Evolutionary conservation across 2,329 filamentous ascomycete species (phyloP).

Genomic region (Sporothrix schenckii): DNA sequence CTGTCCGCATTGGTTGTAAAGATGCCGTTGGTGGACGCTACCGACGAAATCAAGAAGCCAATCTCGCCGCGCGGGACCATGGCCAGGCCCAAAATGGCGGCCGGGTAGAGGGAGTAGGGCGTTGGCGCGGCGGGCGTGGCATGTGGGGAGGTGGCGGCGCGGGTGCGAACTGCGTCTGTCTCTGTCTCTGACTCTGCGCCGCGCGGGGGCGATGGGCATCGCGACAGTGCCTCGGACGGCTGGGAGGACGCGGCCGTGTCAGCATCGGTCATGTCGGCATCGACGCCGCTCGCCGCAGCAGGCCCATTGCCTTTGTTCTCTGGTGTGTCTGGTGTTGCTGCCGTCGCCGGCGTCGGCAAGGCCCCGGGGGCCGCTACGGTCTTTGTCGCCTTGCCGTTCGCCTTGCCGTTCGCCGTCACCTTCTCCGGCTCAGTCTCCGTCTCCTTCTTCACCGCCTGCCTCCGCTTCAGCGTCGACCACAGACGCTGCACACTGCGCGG

Average conservation of each 20-base stretch:
- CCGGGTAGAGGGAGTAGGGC: constrained; percentile 67
- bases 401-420: neutral
- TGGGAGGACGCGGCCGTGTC: neutral
- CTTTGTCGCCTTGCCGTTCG: neutral
- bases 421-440: neutral
- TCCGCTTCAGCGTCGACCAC: neutral
- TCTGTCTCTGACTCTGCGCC: neutral
- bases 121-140: constrained; percentile 43
- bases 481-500: neutral
- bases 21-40: constrained; percentile 60
- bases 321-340: neutral
- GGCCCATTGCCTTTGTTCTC: too few relatives aligned
- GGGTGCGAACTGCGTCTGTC: neutral
- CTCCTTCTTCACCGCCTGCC: neutral
- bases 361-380: too few relatives aligned
- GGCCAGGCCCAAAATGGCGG: constrained; percentile 63
- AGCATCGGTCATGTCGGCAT: neutral
- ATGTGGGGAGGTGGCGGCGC: neutral
- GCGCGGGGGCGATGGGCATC: neutral
- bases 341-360: neutral
- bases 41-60: constrained; percentile 72
- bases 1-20: constrained; percentile 39
- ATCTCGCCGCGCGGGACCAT: constrained; percentile 83
- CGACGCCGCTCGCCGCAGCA: too few relatives aligned
- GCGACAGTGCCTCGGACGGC: neutral